Base-by-base conservation (phyloP, 176 grass and related monocot genomes). In the Secale cereale region DNA sequence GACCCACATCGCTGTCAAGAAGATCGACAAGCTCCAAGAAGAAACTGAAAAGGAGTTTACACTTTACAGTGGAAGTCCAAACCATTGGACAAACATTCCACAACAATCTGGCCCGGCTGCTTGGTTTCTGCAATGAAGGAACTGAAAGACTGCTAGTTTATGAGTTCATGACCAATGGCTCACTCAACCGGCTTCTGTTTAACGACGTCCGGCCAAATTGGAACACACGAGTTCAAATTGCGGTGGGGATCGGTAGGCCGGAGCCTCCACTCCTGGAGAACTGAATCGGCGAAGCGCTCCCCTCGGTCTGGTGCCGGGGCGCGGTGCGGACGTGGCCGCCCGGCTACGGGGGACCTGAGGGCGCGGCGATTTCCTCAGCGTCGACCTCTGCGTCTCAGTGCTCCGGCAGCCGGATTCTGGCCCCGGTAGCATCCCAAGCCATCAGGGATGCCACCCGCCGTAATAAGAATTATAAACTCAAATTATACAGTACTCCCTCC, bases 61-160 rank as follows among this genome's bases (percentile, higher is more conserved):
- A 91, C n/a, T 87, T 91, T 31, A 66, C 31, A 3, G 81, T 86
- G n/a, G 88, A 90, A 80, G 68, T 71, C 20, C 35, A 71, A 71
- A 71, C 68, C 5, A 71, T 41, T 1, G 68, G 64, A 28, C 29
- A 66, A 16, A 66, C 15, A 0, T 66, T 66, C 15, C 64, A 74
- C 65, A 92, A 86, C 20, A 86, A 92, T 30, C 56, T 89, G 32
- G 83, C 79, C 54, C 64, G 41, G 23, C 43, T 92, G 14, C 29
- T 32, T 32, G 29, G 64, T 1, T 66, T 66, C 6, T 32, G 64
- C 64, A 66, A 9, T 19, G 64, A 66, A 14, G 14, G 64, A 66
- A 66, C 64, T 9, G 64, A 33, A 0, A 66, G 64, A 32, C 64
- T 19, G 7, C 64, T 66, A 4, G 64, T 66, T 14, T 31, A 65